Conservation (phyloP, 139 green algal genomes). For the Zygnema circumcarinatum region DNA sequence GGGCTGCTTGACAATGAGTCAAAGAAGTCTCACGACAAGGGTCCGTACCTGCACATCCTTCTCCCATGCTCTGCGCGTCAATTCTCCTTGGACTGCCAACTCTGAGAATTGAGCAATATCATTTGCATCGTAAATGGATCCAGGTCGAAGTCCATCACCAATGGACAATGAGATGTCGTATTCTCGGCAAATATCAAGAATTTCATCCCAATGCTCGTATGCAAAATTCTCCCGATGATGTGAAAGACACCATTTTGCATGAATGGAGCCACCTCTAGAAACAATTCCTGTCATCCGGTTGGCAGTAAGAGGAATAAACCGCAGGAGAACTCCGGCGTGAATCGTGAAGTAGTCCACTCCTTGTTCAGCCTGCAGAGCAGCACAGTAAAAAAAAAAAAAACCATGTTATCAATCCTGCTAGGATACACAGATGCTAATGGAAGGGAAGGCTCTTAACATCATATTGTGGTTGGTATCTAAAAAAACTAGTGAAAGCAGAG, state of each 20-base stretch:
- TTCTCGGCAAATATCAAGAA: constrained; percentile 92
- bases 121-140: constrained; percentile 89
- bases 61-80: constrained; percentile 91
- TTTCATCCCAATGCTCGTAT: constrained; percentile 97
- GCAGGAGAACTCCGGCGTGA: constrained; percentile 92
- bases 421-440: too few species aligned
- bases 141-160: constrained; percentile 88
- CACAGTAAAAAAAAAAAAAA: constrained; percentile 16
- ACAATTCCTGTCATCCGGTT: constrained; percentile 94
- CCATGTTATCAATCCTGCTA: neutral
- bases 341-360: constrained; percentile 99
- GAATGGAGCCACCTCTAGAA: constrained; percentile 90
- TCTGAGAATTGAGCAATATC: constrained; percentile 95
- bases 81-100: constrained; percentile 91
- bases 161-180: constrained; percentile 93
- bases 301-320: constrained; percentile 88
- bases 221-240: constrained; percentile 92
- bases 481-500: too few species aligned
- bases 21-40: too few species aligned
- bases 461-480: too few species aligned
- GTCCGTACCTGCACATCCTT: constrained; percentile 81
- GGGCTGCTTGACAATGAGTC: too few species aligned
- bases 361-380: constrained; percentile 68
- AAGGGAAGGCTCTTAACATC: too few species aligned
- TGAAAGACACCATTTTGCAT: constrained; percentile 83